These are phyloP conservation scores for Hibiscus mutabilis DNA, from an alignment of 345 rosid species.

Conservation along the genomic window DNA sequence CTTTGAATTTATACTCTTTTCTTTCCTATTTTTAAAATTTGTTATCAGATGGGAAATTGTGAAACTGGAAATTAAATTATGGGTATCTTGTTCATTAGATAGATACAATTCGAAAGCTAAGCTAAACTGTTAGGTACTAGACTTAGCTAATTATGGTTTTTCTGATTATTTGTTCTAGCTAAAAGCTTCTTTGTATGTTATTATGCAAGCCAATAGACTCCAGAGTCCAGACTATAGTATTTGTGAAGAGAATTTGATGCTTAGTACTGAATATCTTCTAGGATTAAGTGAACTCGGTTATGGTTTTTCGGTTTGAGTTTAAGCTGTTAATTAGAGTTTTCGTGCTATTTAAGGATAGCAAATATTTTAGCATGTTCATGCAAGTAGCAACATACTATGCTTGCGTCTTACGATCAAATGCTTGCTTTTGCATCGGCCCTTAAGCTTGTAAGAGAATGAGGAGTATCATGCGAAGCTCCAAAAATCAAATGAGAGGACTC, in stretches of 20 bases:
- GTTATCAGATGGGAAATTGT: background rate
- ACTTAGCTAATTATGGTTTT: background rate
- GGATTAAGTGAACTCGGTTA: background rate
- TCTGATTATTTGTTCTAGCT: background rate
- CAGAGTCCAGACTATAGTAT: background rate
- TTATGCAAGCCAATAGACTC: background rate
- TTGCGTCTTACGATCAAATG: background rate
- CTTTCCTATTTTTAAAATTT: no score
- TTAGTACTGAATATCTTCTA: background rate
- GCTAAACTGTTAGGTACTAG: background rate
- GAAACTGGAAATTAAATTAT: background rate
- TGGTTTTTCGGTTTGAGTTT: background rate
- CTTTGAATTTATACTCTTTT: background rate
- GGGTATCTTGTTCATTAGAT: background rate
- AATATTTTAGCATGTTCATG: background rate
- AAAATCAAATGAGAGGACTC: constrained; percentile 73
- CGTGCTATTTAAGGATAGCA: background rate
- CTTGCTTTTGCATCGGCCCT: background rate
- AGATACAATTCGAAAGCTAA: background rate
- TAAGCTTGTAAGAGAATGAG: constrained; percentile 26
- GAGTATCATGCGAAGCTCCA: constrained; percentile 63
- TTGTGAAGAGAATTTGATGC: background rate
- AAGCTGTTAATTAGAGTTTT: background rate
- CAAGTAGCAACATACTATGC: background rate
- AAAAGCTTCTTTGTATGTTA: background rate